Conservation (phyloP, 768 basidiomycete genomes). For the Pisolithus albus region DNA sequence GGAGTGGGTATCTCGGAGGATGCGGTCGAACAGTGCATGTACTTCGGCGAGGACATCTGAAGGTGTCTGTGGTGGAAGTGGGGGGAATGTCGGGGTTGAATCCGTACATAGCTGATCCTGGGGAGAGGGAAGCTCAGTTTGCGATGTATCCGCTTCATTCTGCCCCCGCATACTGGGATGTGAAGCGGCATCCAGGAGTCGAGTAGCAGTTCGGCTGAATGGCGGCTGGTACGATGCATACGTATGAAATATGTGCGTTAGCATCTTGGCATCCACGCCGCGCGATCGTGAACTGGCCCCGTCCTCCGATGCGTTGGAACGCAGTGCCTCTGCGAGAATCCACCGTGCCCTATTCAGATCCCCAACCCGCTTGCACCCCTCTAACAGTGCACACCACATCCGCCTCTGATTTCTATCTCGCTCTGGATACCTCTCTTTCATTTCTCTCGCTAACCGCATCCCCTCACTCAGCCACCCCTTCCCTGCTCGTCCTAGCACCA, state of each 20-base stretch:
- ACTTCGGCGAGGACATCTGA: constrained; percentile 70
- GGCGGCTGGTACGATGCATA: constrained; percentile 78
- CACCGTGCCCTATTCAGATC: constrained; percentile 80
- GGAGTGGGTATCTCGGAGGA: constrained; percentile 38
- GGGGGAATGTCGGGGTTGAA: constrained; percentile 28
- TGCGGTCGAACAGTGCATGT: constrained; percentile 53
- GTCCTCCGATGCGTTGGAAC: constrained; percentile 16
- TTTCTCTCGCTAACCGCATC: constrained; percentile 77
- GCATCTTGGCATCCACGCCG: constrained; percentile 54
- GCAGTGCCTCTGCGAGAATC: constrained; percentile 77
- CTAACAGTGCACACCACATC: constrained; percentile 80
- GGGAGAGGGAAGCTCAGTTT: no score
- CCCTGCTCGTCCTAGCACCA: constrained; percentile 69
- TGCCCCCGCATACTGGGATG: background rate
- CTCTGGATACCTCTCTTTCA: constrained; percentile 65
- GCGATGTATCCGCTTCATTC: no score
- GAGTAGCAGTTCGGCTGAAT: constrained; percentile 48
- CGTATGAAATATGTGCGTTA: constrained; percentile 81
- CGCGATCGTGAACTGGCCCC: constrained; percentile 26
- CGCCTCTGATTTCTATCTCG: constrained; percentile 33
- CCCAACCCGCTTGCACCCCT: constrained; percentile 82
- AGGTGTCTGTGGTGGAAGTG: constrained; percentile 64
- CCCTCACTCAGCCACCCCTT: constrained; percentile 70
- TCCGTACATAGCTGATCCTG: constrained; percentile 3
- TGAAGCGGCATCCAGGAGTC: constrained; percentile 27